phyloP scores from a whole-genome alignment of 495 filamentous ascomycete genomes.

The Aspergillus diversus region DNA sequence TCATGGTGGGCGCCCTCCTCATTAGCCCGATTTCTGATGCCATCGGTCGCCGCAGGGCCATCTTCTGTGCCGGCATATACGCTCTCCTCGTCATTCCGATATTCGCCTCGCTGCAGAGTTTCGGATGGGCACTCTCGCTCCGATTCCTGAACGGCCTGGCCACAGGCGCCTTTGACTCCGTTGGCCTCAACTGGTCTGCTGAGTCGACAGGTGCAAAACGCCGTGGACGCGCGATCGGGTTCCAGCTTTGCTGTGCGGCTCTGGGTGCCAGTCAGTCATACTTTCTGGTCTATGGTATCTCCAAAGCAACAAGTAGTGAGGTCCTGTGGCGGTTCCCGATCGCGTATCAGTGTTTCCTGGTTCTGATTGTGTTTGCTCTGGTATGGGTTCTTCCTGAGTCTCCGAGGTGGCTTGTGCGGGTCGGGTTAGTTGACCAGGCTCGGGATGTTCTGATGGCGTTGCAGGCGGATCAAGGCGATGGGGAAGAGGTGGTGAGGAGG shows the following conservation, averaged over 20 bases:
- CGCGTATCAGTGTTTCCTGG: conserved; percentile 1
- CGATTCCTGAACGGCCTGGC: background rate
- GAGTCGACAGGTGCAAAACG: background rate
- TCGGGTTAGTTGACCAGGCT: background rate
- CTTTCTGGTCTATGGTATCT: background rate
- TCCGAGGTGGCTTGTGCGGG: background rate
- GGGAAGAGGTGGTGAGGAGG: background rate
- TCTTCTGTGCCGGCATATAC: background rate
- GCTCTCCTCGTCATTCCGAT: background rate
- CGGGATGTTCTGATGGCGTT: background rate
- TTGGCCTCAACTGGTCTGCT: background rate
- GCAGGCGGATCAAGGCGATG: background rate
- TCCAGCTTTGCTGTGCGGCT: background rate
- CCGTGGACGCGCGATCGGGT: background rate
- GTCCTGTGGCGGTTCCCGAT: conserved; percentile 3
- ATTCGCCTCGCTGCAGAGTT: background rate
- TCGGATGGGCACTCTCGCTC: background rate
- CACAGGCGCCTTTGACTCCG: background rate
- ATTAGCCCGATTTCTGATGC: background rate
- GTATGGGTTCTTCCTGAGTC: background rate
- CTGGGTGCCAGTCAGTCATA: background rate
- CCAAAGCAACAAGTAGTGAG: background rate
- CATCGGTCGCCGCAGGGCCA: background rate
- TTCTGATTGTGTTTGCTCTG: background rate
- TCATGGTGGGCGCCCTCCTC: background rate